phyloP scores from a whole-genome alignment of 2,329 filamentous ascomycete species.

The Chaetomiaceae sp. region DNA sequence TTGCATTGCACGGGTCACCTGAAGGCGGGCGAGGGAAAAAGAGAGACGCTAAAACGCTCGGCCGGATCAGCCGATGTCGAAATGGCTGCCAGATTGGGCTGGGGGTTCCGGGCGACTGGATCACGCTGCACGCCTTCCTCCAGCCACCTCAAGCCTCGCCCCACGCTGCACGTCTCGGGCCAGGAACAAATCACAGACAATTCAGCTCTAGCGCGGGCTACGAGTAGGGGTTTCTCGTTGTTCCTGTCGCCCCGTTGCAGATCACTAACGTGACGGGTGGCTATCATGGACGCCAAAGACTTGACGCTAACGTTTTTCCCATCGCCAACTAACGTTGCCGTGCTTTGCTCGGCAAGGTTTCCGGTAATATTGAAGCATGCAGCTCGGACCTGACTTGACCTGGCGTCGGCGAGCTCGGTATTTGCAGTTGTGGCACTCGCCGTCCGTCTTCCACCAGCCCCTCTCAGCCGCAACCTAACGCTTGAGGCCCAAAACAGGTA shows the following conservation, averaged over 20 bases:
- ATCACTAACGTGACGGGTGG: not conserved
- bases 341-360: not conserved
- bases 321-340: not conserved
- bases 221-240: not conserved
- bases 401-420: not conserved
- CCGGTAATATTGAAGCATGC: not conserved
- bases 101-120: slow-evolving; percentile 15
- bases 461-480: slow-evolving; percentile 15
- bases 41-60: not conserved
- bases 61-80: slow-evolving; percentile 3
- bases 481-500: slow-evolving; percentile 2
- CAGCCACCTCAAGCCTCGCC: slow-evolving; percentile 10
- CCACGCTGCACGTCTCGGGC: slow-evolving; percentile 1
- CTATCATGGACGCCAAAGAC: not conserved
- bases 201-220: not conserved
- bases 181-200: not conserved
- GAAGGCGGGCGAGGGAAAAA: not conserved
- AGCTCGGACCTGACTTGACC: not conserved
- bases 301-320: not conserved
- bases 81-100: slow-evolving; percentile 6
- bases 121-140: slow-evolving; percentile 10
- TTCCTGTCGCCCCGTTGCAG: not conserved
- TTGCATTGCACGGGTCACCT: not conserved
- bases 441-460: not conserved
- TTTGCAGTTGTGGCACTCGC: not conserved